Conservation (phyloP, 2,329 filamentous ascomycete genomes). For the Aaosphaeria pasadenensis region DNA sequence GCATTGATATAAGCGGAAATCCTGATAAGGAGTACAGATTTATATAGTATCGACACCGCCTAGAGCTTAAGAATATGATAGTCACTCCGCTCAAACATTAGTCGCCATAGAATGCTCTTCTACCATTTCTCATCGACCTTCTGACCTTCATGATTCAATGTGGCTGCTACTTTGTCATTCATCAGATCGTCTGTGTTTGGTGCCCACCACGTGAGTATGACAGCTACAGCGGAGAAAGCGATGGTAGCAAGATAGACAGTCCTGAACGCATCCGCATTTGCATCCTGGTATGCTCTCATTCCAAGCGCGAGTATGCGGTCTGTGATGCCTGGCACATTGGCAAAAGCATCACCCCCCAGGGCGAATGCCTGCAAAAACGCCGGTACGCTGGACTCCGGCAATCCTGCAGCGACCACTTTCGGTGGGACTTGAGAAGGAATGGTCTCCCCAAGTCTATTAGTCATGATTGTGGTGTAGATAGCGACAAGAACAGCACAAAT, state of each 20-base stretch:
- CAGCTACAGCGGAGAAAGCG: constrained; percentile 31
- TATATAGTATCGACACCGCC: background rate
- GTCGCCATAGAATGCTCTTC: background rate
- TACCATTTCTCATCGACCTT: constrained; percentile 1
- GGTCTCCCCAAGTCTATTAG: constrained; percentile 1
- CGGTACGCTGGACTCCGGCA: constrained; percentile 31
- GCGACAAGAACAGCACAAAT: constrained; percentile 33
- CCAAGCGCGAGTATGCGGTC: constrained; percentile 27
- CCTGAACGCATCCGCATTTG: constrained; percentile 34
- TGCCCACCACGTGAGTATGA: constrained; percentile 28
- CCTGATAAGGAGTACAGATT: background rate
- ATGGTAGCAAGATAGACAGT: constrained; percentile 37
- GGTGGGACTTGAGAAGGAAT: constrained; percentile 3
- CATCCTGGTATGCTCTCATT: constrained; percentile 27
- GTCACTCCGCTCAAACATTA: background rate
- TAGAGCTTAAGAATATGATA: background rate
- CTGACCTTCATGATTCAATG: constrained; percentile 19
- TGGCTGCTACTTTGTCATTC: constrained; percentile 32
- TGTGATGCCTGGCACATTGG: constrained; percentile 28
- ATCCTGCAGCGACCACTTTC: constrained; percentile 21
- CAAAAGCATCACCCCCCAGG: constrained; percentile 19
- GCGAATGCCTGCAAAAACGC: constrained; percentile 24
- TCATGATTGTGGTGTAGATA: constrained; percentile 3
- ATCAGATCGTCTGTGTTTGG: constrained; percentile 36
- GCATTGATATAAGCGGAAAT: background rate